phyloP scores from a whole-genome alignment of 345 rosid genomes.

The Brassica rapa region DNA sequence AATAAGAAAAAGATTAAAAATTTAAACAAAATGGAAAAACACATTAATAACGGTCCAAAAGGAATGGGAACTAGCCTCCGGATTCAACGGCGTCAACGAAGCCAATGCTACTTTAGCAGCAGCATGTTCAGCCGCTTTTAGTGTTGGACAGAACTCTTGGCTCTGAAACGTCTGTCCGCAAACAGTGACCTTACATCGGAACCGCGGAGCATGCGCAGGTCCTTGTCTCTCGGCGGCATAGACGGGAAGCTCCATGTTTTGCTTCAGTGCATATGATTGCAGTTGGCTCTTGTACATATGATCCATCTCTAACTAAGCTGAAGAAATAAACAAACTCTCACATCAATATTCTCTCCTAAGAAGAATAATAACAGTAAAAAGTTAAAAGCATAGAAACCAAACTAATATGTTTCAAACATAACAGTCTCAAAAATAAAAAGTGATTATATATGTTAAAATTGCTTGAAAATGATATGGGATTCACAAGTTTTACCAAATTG shows the following conservation, averaged over 20 bases:
- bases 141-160: constrained; percentile 45
- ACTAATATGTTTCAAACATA: not conserved
- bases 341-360: not conserved
- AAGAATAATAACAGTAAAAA: no score
- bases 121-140: constrained; percentile 64
- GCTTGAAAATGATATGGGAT: not conserved
- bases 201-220: constrained; percentile 61
- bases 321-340: not conserved
- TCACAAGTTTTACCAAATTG: not conserved
- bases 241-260: constrained; percentile 44
- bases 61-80: constrained; percentile 39
- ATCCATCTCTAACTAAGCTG: constrained; percentile 17
- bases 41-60: not conserved
- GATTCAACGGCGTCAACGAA: constrained; percentile 40
- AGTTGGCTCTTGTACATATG: constrained; percentile 50
- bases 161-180: constrained; percentile 49
- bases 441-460: not conserved
- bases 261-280: constrained; percentile 57
- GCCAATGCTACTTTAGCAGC: constrained; percentile 65
- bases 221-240: constrained; percentile 56
- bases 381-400: not conserved
- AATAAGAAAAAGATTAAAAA: not conserved
- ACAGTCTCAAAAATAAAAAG: not conserved
- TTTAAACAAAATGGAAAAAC: not conserved
- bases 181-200: constrained; percentile 52